Evolutionary conservation across 148 eudicot species (phyloP).

Genomic region (Rhododendron kiyosumense): DNA sequence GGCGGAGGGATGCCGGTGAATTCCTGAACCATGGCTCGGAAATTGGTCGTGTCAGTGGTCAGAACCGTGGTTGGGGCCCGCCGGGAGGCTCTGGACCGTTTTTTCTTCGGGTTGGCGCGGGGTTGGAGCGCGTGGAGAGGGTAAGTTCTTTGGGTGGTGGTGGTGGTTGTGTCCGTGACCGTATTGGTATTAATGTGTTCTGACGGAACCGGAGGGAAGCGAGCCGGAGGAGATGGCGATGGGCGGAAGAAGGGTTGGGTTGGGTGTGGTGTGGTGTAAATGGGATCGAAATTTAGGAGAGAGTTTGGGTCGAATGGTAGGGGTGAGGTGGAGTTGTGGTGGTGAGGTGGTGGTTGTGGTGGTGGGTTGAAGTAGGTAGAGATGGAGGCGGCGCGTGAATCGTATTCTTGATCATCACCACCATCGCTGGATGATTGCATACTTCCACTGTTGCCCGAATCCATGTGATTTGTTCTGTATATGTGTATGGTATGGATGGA

Average conservation of each 20-base stretch:
- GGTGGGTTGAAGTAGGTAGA: conserved; percentile 23
- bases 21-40: conserved; percentile 95
- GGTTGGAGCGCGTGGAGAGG: conserved; percentile 1
- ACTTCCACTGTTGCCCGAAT: neutral
- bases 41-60: conserved; percentile 77
- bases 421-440: neutral
- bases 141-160: neutral
- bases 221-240: neutral
- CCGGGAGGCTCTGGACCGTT: conserved; percentile 76
- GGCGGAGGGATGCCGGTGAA: conserved; percentile 82
- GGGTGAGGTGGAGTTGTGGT: conserved; percentile 16
- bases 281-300: conserved; percentile 28
- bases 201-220: conserved; percentile 3
- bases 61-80: conserved; percentile 85
- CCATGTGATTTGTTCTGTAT: neutral
- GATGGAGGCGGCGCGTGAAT: conserved; percentile 25
- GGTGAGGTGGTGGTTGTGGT: neutral
- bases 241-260: conserved; percentile 19
- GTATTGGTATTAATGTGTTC: neutral
- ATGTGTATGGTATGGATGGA: neutral
- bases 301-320: conserved; percentile 13
- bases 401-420: conserved; percentile 26
- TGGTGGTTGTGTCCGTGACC: neutral
- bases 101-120: conserved; percentile 60
- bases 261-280: conserved; percentile 33